These are phyloP conservation scores for Geotrichum reessii DNA, from an alignment of 1,139 yeast species.

Conservation along the genomic window DNA sequence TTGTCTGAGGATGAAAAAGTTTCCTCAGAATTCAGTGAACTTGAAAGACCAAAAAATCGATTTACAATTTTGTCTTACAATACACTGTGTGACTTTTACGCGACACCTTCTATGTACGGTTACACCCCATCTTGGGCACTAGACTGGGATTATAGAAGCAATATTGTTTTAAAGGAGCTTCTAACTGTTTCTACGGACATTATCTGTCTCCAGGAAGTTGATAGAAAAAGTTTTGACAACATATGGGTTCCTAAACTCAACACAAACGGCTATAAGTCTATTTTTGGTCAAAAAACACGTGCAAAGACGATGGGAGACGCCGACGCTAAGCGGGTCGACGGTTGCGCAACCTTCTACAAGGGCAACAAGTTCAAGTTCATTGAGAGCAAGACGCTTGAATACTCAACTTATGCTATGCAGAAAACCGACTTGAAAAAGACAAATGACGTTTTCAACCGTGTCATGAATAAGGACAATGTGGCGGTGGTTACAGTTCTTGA, in stretches of 20 bases:
- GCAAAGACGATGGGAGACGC: conserved; percentile 83
- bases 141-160: conserved; percentile 87
- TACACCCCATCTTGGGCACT: conserved; percentile 98
- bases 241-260: conserved; percentile 76
- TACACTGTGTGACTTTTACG: conserved; percentile 91
- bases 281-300: conserved; percentile 82
- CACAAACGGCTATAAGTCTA: conserved; percentile 71
- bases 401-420: conserved; percentile 80
- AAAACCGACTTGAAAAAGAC: conserved; percentile 88
- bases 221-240: conserved; percentile 76
- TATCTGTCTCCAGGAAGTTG: conserved; percentile 92
- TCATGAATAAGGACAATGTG: conserved; percentile 91
- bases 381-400: conserved; percentile 74
- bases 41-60: neutral
- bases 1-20: conserved; percentile 6
- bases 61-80: conserved; percentile 85
- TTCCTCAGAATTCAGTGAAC: conserved; percentile 23
- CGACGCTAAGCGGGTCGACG: conserved; percentile 89
- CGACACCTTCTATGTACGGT: conserved; percentile 85
- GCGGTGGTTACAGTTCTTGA: conserved; percentile 78
- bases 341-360: conserved; percentile 89
- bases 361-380: conserved; percentile 60
- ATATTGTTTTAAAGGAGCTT: conserved; percentile 67
- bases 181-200: conserved; percentile 62
- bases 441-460: conserved; percentile 90